Conservation (phyloP, 2,329 filamentous ascomycete genomes). For the Tolypocladium ophioglossoides region DNA sequence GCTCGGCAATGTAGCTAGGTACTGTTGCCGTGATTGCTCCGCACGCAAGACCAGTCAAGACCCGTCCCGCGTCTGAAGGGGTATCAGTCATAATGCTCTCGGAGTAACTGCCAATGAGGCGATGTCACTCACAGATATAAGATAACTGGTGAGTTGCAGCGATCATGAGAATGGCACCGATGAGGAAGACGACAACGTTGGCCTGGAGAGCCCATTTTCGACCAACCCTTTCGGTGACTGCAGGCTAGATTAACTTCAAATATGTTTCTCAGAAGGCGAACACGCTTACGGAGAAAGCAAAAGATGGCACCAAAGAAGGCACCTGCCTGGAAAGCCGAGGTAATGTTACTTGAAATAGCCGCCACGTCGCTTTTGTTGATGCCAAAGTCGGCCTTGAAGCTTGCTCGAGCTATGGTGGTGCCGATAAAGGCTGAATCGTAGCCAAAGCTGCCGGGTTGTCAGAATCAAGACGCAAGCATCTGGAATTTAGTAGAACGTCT, state of each 20-base stretch:
- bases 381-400: slow-evolving; percentile 32
- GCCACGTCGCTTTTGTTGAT: slow-evolving; percentile 18
- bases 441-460: slow-evolving; percentile 28
- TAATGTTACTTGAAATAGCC: slow-evolving; percentile 31
- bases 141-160: slow-evolving; percentile 28
- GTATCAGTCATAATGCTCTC: slow-evolving; percentile 19
- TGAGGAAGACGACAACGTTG: slow-evolving; percentile 29
- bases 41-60: slow-evolving; percentile 45
- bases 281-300: slow-evolving; percentile 25
- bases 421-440: slow-evolving; percentile 45
- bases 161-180: slow-evolving; percentile 33
- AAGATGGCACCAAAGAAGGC: slow-evolving; percentile 42
- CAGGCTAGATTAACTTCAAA: too few relatives aligned
- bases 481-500: background rate
- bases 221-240: slow-evolving; percentile 36
- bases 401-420: slow-evolving; percentile 37
- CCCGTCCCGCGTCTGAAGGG: slow-evolving; percentile 35
- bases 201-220: slow-evolving; percentile 38
- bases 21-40: slow-evolving; percentile 48
- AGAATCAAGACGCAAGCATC: background rate
- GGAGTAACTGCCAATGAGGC: accelerated
- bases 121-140: slow-evolving; percentile 25
- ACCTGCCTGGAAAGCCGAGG: slow-evolving; percentile 36
- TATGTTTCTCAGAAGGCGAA: background rate
- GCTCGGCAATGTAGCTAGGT: slow-evolving; percentile 54